Base-by-base conservation (phyloP, 2,329 filamentous ascomycete species). In the Orbilia javanica region DNA sequence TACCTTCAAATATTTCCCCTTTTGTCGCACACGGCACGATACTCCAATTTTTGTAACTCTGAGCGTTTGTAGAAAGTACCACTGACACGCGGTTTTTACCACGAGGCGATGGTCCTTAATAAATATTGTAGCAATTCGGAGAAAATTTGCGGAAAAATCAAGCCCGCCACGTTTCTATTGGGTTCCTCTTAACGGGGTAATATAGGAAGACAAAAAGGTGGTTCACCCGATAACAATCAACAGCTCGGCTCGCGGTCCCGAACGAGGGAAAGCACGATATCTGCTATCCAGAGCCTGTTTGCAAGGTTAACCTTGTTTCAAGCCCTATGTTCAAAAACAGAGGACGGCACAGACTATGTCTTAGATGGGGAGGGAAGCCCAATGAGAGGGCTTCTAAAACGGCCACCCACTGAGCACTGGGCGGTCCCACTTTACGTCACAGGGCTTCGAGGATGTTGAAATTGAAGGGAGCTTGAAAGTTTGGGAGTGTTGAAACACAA, bases 141-240 rank as follows among this genome's bases (percentile, higher is more conserved):
- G 74, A 78, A 78, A 78, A 78, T 78, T 78, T 78, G 74, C 74
- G 74, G 74, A 78, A 78, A 78, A 78, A 78, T 78, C 74, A 78
- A 68, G 74, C 67, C 74, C 74, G 74, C 74, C 74, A 78, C 74
- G 74, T 78, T 78, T 72, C 74, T 63, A 78, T 72, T 78, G 60
- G 67, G 50, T 76, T 68, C 52, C 52, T 72, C 74, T 71, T 71
- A 65, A 67, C 73, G 60, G 67, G 73, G 73, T 57, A 67, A 60
- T 71, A 77, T 71, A 71, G 62, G 66, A 62, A 57, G 53, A 22
- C 48, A 52, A 67, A 63, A 68, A 65, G 66, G 67, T 50, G 67
- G 44, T 72, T 78, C 74, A 46, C 74, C 74, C 67, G 67, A 67
- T 67, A 71, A 78, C 63, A 67, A 64, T 78, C 57, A 72, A 72